Conservation (phyloP, 306 rosid genomes). For the Argentina anserina region DNA sequence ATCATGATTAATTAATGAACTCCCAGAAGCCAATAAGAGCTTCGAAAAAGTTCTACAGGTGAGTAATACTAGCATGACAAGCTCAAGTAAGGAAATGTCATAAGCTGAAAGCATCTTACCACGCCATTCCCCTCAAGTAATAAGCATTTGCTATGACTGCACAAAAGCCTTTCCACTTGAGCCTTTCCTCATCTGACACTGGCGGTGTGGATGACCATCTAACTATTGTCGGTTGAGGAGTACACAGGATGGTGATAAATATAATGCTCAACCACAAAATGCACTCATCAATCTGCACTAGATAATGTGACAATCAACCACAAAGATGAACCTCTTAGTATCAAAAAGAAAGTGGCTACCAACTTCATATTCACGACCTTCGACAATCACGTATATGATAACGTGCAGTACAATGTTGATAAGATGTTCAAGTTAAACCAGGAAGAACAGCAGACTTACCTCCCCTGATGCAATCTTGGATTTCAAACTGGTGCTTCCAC, state of each 20-base stretch:
- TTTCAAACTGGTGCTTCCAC: conserved; percentile 87
- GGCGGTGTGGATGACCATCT: conserved; percentile 94
- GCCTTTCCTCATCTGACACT: conserved; percentile 80
- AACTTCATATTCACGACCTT: background rate
- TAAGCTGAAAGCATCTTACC: conserved; percentile 46
- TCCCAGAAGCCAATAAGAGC: background rate
- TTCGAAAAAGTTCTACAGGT: background rate
- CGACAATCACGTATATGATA: background rate
- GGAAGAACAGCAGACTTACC: conserved; percentile 33
- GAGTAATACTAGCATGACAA: background rate
- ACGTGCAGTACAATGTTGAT: background rate
- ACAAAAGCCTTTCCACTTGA: conserved; percentile 97
- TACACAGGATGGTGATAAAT: conserved; percentile 91
- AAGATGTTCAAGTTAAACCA: conserved; percentile 5
- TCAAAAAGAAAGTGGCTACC: background rate
- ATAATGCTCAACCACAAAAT: conserved; percentile 89
- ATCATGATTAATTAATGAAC: no score
- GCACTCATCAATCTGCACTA: conserved; percentile 75
- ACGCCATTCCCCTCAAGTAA: conserved; percentile 93
- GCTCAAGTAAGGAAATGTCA: conserved; percentile 4
- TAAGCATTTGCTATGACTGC: conserved; percentile 95
- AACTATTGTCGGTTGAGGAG: conserved; percentile 93
- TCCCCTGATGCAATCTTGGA: conserved; percentile 72
- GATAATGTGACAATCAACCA: background rate
- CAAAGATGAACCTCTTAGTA: background rate